phyloP scores from a whole-genome alignment of 768 basidiomycete species.

The Pleurotus salmoneostramineus region DNA sequence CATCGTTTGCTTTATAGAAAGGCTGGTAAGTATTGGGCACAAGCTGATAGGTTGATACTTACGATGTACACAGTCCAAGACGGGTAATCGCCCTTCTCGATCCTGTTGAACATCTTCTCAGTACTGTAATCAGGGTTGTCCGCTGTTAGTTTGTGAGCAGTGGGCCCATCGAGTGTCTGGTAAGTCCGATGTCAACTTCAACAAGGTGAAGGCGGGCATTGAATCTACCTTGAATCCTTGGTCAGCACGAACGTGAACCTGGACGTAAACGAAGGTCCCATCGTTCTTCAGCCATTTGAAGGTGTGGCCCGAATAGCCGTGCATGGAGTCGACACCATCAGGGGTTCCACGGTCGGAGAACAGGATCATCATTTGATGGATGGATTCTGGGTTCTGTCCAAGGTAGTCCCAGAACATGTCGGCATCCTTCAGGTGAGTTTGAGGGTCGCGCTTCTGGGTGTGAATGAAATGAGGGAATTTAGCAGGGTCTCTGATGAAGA shows the following conservation, averaged over 20 bases:
- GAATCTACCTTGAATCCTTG: constrained; percentile 72
- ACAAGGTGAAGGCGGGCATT: background rate
- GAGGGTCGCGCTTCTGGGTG: constrained; percentile 88
- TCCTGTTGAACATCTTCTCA: constrained; percentile 73
- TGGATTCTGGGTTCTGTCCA: constrained; percentile 83
- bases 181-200: background rate
- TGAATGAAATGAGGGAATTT: constrained; percentile 96
- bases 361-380: constrained; percentile 85
- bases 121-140: constrained; percentile 85
- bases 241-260: constrained; percentile 78
- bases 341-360: constrained; percentile 97
- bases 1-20: constrained; percentile 75
- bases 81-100: constrained; percentile 78
- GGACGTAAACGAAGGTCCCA: constrained; percentile 81
- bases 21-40: background rate
- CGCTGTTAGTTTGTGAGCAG: constrained; percentile 63
- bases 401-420: constrained; percentile 93
- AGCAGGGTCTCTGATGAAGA: constrained; percentile 84
- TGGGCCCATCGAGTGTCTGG: constrained; percentile 66
- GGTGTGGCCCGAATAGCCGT: constrained; percentile 94
- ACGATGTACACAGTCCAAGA: constrained; percentile 88
- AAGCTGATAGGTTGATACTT: constrained; percentile 19
- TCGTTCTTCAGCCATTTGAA: constrained; percentile 85
- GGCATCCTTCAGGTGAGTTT: constrained; percentile 85
- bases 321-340: constrained; percentile 80